These are phyloP conservation scores for Pseudozyma flocculosa DNA, from an alignment of 1,284 basidiomycete species.

Conservation along the genomic window DNA sequence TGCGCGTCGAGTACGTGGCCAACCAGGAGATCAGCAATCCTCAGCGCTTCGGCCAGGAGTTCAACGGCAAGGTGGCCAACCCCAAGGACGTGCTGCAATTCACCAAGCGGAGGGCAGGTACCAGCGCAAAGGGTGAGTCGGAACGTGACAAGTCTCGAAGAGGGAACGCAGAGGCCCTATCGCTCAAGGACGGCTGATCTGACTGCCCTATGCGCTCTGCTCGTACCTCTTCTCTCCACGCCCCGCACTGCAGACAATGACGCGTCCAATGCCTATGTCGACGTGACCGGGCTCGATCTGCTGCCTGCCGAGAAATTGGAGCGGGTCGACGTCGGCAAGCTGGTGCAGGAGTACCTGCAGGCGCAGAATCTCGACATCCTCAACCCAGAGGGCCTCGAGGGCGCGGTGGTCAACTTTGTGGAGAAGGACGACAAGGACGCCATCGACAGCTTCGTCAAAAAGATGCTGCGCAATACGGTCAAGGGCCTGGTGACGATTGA, in stretches of 20 bases:
- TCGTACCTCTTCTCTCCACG: too few species aligned
- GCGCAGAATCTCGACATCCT: conserved; percentile 51
- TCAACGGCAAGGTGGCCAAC: conserved; percentile 86
- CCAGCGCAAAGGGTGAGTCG: too few species aligned
- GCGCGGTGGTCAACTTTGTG: conserved; percentile 50
- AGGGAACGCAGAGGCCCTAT: too few species aligned
- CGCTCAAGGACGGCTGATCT: too few species aligned
- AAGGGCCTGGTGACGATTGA: conserved; percentile 33
- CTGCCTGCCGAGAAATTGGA: conserved; percentile 43
- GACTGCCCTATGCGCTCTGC: too few species aligned
- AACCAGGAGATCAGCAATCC: conserved; percentile 67
- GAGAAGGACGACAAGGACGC: conserved; percentile 54
- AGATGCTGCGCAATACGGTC: conserved; percentile 34
- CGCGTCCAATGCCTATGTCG: conserved; percentile 17
- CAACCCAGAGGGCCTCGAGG: conserved; percentile 41
- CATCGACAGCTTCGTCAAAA: conserved; percentile 40
- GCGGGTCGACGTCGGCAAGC: conserved; percentile 41
- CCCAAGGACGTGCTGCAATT: conserved; percentile 90
- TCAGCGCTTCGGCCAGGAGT: conserved; percentile 94
- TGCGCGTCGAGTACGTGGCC: conserved; percentile 62
- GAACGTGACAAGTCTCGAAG: too few species aligned
- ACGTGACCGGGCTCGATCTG: conserved; percentile 32
- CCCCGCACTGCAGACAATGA: conserved; percentile 9
- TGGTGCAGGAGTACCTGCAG: conserved; percentile 47
- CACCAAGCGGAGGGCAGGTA: conserved; percentile 68